A percentile compares a stretch with the other conserved stretches of the same genome.
These are phyloP conservation scores for Suhomyces bolitotheri DNA, from an alignment of 1,139 yeast genomes.

Conservation along the genomic window DNA sequence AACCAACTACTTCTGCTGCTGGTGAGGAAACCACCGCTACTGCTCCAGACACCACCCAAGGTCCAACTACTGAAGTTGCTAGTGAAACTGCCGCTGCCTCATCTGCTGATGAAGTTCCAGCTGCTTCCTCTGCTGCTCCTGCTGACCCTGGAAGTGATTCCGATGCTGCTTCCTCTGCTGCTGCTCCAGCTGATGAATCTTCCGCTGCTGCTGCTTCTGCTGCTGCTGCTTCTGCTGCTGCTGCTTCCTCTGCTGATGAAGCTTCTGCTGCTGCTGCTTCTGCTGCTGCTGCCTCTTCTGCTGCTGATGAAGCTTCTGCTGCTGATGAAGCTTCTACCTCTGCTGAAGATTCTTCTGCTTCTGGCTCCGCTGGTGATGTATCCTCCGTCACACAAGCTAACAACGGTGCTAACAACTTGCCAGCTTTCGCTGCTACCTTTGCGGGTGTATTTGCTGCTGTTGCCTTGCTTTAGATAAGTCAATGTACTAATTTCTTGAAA, in stretches of 20 bases:
- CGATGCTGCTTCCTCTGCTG: conserved; percentile 15
- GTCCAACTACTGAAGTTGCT: conserved; percentile 11
- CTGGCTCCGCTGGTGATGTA: conserved; percentile 5
- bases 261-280: conserved; percentile 5
- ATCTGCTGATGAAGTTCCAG: no score
- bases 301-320: conserved; percentile 7
- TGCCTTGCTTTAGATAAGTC: conserved; percentile 15
- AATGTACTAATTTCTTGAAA: no score
- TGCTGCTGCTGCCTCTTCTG: conserved; percentile 5
- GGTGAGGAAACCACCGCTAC: conserved; percentile 5
- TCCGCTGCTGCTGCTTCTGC: conserved; percentile 5
- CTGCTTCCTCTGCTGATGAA: conserved; percentile 1
- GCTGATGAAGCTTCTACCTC: conserved; percentile 5
- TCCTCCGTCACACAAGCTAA: conserved; percentile 12
- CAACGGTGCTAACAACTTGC: conserved; percentile 12
- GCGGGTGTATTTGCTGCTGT: conserved; percentile 17
- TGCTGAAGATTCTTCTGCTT: conserved; percentile 7
- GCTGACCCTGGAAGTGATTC: no score
- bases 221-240: conserved; percentile 3
- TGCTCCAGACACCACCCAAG: conserved; percentile 13
- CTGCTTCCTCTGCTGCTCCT: conserved; percentile 19
- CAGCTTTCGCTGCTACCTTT: conserved; percentile 14
- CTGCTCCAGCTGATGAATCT: conserved; percentile 11
- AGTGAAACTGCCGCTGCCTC: conserved; percentile 7
- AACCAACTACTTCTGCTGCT: conserved; percentile 11